Conservation (phyloP, 306 rosid species). For the Benincasa hispida region DNA sequence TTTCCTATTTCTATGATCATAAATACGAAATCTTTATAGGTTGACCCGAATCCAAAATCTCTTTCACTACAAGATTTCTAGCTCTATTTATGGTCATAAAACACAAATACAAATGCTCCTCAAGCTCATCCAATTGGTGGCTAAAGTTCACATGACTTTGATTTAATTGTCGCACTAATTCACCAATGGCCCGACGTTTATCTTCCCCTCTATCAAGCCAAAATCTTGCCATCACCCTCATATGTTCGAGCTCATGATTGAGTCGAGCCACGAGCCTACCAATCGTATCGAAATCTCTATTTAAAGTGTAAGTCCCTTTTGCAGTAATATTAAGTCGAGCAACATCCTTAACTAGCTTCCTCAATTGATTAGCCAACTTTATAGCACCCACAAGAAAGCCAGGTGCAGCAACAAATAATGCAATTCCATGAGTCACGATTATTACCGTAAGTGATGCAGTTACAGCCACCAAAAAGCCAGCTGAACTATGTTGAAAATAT, state of each 20-base stretch:
- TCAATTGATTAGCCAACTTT: slow-evolving; percentile 19
- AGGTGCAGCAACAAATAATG: slow-evolving; percentile 33
- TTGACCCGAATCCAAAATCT: slow-evolving; percentile 15
- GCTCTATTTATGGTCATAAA: slow-evolving; percentile 79
- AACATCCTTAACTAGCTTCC: slow-evolving; percentile 9
- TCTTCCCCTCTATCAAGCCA: slow-evolving; percentile 43
- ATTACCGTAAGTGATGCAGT: slow-evolving; percentile 32
- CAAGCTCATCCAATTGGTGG: slow-evolving; percentile 63
- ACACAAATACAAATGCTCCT: slow-evolving; percentile 74
- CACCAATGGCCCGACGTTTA: slow-evolving; percentile 23
- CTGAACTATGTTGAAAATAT: slow-evolving; percentile 22
- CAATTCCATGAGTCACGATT: slow-evolving; percentile 40
- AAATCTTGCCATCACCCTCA: slow-evolving; percentile 24
- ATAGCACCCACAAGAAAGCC: slow-evolving; percentile 18
- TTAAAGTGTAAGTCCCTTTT: slow-evolving; percentile 56
- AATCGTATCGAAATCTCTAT: slow-evolving; percentile 51
- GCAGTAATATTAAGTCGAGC: slow-evolving; percentile 55
- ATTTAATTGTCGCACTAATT: slow-evolving; percentile 40
- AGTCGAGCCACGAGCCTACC: slow-evolving; percentile 47
- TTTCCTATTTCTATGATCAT: not conserved
- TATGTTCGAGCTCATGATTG: slow-evolving; percentile 50
- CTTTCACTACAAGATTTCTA: slow-evolving; percentile 48
- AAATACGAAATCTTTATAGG: not conserved
- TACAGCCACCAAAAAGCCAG: slow-evolving; percentile 19
- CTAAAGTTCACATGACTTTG: slow-evolving; percentile 31